Conservation (phyloP, 371 early-diverging fungal genomes). For the Chytridiales sp. region DNA sequence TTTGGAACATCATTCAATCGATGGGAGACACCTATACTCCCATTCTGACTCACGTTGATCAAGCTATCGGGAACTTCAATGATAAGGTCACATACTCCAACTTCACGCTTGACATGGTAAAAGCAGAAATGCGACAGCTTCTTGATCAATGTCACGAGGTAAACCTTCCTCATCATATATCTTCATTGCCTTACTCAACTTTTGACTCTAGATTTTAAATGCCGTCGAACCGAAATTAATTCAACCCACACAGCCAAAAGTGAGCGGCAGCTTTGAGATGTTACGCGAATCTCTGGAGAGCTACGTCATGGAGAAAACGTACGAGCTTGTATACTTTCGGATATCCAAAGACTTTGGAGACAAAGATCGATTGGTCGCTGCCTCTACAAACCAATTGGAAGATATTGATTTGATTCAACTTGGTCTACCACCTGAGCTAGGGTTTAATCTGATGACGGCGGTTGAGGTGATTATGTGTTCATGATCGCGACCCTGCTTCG, state of each 20-base stretch:
- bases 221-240: neutral
- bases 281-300: slow-evolving; percentile 24
- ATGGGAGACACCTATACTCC: neutral
- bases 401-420: slow-evolving; percentile 22
- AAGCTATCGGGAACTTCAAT: slow-evolving; percentile 7
- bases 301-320: slow-evolving; percentile 29
- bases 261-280: neutral
- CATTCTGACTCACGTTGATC: slow-evolving; percentile 9
- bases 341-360: slow-evolving; percentile 15
- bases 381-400: neutral
- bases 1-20: too few species aligned
- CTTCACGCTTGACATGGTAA: neutral
- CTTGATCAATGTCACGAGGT: slow-evolving; percentile 11
- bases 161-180: neutral
- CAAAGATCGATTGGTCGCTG: slow-evolving; percentile 14
- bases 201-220: neutral
- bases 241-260: neutral
- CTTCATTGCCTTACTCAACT: neutral
- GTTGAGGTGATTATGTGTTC: slow-evolving; percentile 14
- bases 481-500: neutral
- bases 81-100: slow-evolving; percentile 8
- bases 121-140: slow-evolving; percentile 16
- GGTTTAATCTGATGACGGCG: slow-evolving; percentile 11
- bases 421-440: slow-evolving; percentile 16
- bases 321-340: slow-evolving; percentile 27